phyloP scores from a whole-genome alignment of 495 filamentous ascomycete species.

The Xylaria intraflava region DNA sequence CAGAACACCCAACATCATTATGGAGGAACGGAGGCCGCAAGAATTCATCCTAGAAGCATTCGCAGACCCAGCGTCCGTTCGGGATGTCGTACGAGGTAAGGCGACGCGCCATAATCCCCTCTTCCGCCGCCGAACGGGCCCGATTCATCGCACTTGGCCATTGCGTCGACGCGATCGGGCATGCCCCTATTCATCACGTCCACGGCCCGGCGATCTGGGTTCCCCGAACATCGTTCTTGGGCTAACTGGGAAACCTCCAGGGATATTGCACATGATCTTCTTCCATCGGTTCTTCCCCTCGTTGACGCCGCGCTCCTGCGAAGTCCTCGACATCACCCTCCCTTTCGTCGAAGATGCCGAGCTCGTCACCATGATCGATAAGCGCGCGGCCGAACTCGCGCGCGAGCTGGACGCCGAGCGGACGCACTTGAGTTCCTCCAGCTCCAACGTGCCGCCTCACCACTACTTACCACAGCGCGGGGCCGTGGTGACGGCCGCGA shows the following conservation, averaged over 20 bases:
- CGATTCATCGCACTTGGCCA: constrained; percentile 14
- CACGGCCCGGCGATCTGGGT: neutral
- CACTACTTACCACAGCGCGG: constrained; percentile 10
- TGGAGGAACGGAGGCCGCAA: constrained; percentile 56
- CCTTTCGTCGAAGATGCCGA: constrained; percentile 84
- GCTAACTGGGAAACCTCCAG: too few species aligned
- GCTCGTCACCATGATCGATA: constrained; percentile 87
- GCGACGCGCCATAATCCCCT: neutral
- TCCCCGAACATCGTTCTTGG: neutral
- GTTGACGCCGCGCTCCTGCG: constrained; percentile 73
- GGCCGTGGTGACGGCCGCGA: neutral
- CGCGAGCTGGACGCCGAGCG: constrained; percentile 52
- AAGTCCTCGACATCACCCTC: constrained; percentile 86
- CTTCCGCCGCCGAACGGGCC: constrained; percentile 2
- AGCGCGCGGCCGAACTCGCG: constrained; percentile 68
- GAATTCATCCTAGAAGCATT: constrained; percentile 83
- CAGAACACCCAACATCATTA: constrained; percentile 19
- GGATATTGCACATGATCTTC: constrained; percentile 94
- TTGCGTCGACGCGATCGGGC: neutral
- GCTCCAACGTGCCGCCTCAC: constrained; percentile 9
- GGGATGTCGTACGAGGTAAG: constrained; percentile 87
- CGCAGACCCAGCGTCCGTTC: constrained; percentile 71
- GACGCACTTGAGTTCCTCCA: constrained; percentile 23
- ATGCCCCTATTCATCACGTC: neutral
- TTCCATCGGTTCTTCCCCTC: constrained; percentile 96